phyloP scores from a whole-genome alignment of 1,139 yeast genomes.

The Yamadazyma membranifaciens region DNA sequence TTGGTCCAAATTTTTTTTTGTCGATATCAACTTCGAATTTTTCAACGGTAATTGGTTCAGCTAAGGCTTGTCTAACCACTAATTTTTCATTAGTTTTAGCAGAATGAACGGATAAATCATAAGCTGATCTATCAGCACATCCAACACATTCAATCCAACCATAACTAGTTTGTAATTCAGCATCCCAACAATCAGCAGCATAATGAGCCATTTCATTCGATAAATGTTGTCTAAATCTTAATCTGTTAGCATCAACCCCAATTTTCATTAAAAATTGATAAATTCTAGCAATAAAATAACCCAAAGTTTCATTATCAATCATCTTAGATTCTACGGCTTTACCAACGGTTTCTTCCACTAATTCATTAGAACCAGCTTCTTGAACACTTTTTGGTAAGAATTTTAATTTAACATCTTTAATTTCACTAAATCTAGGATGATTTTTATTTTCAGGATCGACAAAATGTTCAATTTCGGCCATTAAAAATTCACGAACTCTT shows the following conservation, averaged over 20 bases:
- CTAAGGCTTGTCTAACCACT: conserved; percentile 87
- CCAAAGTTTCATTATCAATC: conserved; percentile 96
- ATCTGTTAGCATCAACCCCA: conserved; percentile 80
- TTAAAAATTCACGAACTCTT: conserved; percentile 96
- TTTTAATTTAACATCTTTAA: conserved; percentile 67
- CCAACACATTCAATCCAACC: conserved; percentile 99
- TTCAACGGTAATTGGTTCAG: conserved; percentile 81
- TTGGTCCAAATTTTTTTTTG: conserved; percentile 96
- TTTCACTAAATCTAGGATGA: conserved; percentile 77
- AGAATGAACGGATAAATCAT: conserved; percentile 92
- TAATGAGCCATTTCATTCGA: conserved; percentile 99
- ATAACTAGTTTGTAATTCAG: conserved; percentile 90
- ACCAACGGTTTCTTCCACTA: conserved; percentile 68
- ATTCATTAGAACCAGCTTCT: conserved; percentile 75
- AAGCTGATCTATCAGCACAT: conserved; percentile 99
- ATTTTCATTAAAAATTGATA: conserved; percentile 79
- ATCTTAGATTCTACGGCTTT: conserved; percentile 85
- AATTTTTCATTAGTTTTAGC: conserved; percentile 93
- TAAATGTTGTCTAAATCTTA: conserved; percentile 99
- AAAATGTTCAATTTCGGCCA: conserved; percentile 99
- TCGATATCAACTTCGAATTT: conserved; percentile 80
- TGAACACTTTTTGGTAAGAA: conserved; percentile 87
- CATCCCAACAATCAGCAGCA: conserved; percentile 99
- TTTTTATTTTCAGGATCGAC: conserved; percentile 89
- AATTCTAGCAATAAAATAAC: conserved; percentile 94